These are phyloP conservation scores for Aquilaria sinensis DNA, from an alignment of 345 rosid genomes.

Conservation along the genomic window DNA sequence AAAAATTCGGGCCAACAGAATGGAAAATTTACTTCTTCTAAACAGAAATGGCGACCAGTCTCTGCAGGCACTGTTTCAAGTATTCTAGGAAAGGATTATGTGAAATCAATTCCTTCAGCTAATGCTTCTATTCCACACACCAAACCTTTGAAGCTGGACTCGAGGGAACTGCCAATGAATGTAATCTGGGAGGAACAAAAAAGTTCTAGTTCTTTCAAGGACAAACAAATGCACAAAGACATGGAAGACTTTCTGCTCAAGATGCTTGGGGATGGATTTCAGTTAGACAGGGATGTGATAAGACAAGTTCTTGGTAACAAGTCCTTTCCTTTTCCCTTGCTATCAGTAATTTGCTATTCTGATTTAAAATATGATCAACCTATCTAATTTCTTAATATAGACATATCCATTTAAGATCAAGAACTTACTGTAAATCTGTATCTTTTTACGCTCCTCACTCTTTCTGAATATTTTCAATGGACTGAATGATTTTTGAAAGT, in stretches of 20 bases:
- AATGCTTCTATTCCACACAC: slow-evolving; percentile 19
- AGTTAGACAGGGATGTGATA: slow-evolving; percentile 30
- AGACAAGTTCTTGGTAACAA: slow-evolving; percentile 39
- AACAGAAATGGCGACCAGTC: slow-evolving; percentile 33
- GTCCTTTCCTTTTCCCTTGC: background rate
- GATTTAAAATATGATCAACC: no score
- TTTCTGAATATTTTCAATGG: no score
- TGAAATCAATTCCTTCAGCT: slow-evolving; percentile 19
- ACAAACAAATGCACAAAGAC: slow-evolving; percentile 26
- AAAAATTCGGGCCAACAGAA: slow-evolving; percentile 13
- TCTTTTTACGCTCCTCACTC: no score
- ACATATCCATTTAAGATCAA: no score
- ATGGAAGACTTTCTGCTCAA: slow-evolving; percentile 43
- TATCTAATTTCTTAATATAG: no score
- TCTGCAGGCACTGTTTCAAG: slow-evolving; percentile 48
- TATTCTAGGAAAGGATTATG: slow-evolving; percentile 39
- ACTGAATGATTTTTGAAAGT: no score
- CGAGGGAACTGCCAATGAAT: slow-evolving; percentile 25
- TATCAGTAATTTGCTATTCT: no score
- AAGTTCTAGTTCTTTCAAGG: slow-evolving; percentile 10
- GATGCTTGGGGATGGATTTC: slow-evolving; percentile 47
- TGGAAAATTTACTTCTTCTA: slow-evolving; percentile 25
- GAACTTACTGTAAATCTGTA: no score
- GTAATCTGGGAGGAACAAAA: slow-evolving; percentile 26
- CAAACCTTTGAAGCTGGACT: slow-evolving; percentile 49